phyloP scores from a whole-genome alignment of 2,329 filamentous ascomycete species.

The Paramyrothecium sp. region DNA sequence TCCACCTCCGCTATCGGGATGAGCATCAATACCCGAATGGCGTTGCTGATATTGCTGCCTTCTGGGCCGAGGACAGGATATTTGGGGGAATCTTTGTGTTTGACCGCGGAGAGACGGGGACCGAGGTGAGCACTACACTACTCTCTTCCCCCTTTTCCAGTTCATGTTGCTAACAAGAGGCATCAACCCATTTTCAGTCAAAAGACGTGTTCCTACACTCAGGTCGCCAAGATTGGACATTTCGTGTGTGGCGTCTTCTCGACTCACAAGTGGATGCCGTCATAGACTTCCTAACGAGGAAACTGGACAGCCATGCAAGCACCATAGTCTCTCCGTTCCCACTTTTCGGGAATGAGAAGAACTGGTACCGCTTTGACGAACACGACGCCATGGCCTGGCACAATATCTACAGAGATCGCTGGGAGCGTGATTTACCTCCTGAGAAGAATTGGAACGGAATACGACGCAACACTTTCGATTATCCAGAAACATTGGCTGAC shows the following conservation, averaged over 20 bases:
- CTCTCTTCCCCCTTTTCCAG: not conserved
- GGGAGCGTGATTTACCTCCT: too few species aligned
- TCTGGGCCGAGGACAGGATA: constrained; percentile 26
- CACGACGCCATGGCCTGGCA: too few species aligned
- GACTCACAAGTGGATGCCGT: not conserved
- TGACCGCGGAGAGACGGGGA: constrained; percentile 17
- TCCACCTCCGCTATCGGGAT: constrained; percentile 5
- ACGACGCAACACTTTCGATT: too few species aligned
- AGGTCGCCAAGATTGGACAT: not conserved
- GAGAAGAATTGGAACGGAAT: too few species aligned
- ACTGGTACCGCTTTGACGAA: too few species aligned
- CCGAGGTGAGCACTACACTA: not conserved
- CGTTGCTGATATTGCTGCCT: constrained; percentile 18
- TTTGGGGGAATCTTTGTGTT: constrained; percentile 27
- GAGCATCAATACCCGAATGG: constrained; percentile 23
- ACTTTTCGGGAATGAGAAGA: too few species aligned
- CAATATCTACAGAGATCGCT: too few species aligned
- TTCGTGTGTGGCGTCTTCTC: not conserved
- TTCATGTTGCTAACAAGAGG: not conserved
- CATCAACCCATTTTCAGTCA: not conserved
- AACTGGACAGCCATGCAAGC: too few species aligned
- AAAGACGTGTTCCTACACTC: not conserved
- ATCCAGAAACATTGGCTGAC: too few species aligned
- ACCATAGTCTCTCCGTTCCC: too few species aligned
- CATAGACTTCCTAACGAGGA: not conserved